Evolutionary conservation across 2,329 filamentous ascomycete species (phyloP), one percentile per base, ranked within the genome.

Genomic region (Aspergillus costaricaensis): DNA sequence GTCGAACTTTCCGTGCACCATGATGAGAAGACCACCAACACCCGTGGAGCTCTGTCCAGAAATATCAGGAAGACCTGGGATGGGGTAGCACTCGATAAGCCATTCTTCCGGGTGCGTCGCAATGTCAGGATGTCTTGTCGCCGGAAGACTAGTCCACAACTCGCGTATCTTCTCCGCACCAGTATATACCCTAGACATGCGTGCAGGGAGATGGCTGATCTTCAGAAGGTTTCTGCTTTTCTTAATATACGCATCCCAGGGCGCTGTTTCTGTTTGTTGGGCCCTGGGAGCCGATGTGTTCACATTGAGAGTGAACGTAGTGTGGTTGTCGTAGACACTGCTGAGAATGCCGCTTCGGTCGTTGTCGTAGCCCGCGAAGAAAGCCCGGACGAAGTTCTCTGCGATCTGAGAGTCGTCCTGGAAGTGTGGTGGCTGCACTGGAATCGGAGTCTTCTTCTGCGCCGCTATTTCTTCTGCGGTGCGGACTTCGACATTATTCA

Each of bases 1-100:
- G 52, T 94, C 88, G 62, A 92, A 96, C 69, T 94, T 90, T 63
- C 92, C 91, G 68, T 95, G 90, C n/a, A 94, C 83, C 7, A 85
- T 88, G 66, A 96, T 85, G 53, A 91, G 83, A 65, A 96, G 85
- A 7, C 92, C 91, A 64, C 91, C 90, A 19, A 94, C 91, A 4
- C 91, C 91, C 19, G 80, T 79, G 1, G 79, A 73, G 62, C 82
- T 88, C 64, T 88, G 77, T 1, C 87, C 86, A 12, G 83, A 84
- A 2, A 87, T 88, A 67, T 96, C 91, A 2, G 85, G 83, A 23
- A 96, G 82, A 36, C 88, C 87, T 1, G 88, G 85, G 36, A 93
- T 80, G 15, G 89, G 84, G 68, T 92, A 88, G 66, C 91, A 93
- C 76, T 96, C 92, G 71, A 96, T 87, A 55, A 92, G 85, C 82